phyloP scores from a whole-genome alignment of 371 early-diverging fungal species.

The Sporodiniella umbellata region DNA sequence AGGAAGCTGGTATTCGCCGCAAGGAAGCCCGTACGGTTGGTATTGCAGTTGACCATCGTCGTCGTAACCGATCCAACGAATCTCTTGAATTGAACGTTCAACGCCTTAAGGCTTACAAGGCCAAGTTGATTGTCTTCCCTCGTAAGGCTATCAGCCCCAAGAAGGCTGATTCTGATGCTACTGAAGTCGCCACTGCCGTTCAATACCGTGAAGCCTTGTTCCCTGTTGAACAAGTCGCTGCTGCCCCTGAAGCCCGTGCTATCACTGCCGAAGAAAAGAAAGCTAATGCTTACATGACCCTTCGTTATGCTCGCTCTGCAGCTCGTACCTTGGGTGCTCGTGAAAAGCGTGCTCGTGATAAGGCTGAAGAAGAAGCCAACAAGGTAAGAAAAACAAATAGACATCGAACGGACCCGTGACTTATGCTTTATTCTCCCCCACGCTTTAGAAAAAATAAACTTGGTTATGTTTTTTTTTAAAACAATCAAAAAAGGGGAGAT shows the following conservation, averaged over 20 bases:
- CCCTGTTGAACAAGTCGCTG: constrained; percentile 68
- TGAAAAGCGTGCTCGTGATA: constrained; percentile 74
- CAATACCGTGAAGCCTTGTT: constrained; percentile 73
- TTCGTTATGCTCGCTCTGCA: constrained; percentile 87
- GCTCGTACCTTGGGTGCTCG: constrained; percentile 81
- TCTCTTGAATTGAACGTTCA: constrained; percentile 92
- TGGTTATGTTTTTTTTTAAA: constrained; percentile 3
- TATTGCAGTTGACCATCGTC: constrained; percentile 97
- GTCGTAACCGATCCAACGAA: constrained; percentile 97
- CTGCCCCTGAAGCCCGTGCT: constrained; percentile 73
- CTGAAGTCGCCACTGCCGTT: constrained; percentile 63
- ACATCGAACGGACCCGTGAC: no score
- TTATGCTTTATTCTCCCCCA: no score
- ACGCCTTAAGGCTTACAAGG: constrained; percentile 96
- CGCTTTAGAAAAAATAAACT: constrained; percentile 45
- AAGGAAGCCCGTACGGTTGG: constrained; percentile 97
- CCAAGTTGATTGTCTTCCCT: constrained; percentile 73
- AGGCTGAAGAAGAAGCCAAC: constrained; percentile 85
- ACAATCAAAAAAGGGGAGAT: neutral
- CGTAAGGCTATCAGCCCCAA: constrained; percentile 85
- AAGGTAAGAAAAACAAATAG: constrained; percentile 39
- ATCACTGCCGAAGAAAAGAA: constrained; percentile 85
- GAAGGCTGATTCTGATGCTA: constrained; percentile 64
- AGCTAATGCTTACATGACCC: constrained; percentile 76
- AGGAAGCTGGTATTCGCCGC: constrained; percentile 91